Evolutionary conservation across 805 yeast genomes (phyloP).

Genomic region (Cyberlindnera maclurae): DNA sequence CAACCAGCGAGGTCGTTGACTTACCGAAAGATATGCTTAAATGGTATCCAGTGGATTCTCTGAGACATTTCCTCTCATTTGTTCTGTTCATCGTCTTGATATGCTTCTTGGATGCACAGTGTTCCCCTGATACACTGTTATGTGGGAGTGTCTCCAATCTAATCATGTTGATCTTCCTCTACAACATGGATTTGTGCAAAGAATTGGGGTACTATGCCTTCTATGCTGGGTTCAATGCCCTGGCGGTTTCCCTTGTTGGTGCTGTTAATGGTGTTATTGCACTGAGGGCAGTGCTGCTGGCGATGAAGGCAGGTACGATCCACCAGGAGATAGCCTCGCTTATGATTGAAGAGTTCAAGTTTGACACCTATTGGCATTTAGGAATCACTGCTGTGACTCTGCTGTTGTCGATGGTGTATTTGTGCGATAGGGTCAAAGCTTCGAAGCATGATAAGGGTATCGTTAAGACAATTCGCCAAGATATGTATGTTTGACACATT

Average conservation of each 20-base stretch:
- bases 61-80: not conserved
- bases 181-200: not conserved
- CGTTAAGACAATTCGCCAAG: too few relatives aligned
- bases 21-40: too few relatives aligned
- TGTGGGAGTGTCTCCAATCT: conserved; percentile 1
- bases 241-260: not conserved
- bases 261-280: not conserved
- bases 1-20: too few relatives aligned
- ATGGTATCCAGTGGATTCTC: not conserved
- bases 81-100: not conserved
- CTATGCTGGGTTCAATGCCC: not conserved
- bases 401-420: not conserved
- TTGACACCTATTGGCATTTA: not conserved
- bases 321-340: too few relatives aligned
- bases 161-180: not conserved
- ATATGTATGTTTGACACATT: too few relatives aligned
- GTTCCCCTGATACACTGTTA: not conserved
- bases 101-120: not conserved
- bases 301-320: too few relatives aligned
- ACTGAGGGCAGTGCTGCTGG: too few relatives aligned
- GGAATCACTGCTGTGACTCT: not conserved
- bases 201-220: not conserved
- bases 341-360: too few relatives aligned
- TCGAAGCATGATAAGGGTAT: too few relatives aligned
- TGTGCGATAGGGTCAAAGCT: not conserved